phyloP scores from a whole-genome alignment of 2,329 filamentous ascomycete genomes.

The Ascosphaera aggregata region DNA sequence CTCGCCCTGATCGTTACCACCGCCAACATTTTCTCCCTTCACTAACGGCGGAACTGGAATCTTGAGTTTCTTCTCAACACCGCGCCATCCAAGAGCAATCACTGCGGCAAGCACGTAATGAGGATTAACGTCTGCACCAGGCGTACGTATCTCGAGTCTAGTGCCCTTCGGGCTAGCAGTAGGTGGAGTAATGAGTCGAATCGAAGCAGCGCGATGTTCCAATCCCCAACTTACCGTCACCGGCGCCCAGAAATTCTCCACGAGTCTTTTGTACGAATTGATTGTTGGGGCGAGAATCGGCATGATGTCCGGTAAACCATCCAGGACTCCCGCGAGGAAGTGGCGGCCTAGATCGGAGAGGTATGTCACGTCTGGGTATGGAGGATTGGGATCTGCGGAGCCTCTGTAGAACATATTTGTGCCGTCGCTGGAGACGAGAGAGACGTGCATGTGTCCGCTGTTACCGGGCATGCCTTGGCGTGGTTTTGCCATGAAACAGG shows the following conservation, averaged over 20 bases:
- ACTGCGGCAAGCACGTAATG: slow-evolving; percentile 72
- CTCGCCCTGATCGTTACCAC: slow-evolving; percentile 44
- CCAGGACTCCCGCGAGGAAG: slow-evolving; percentile 76
- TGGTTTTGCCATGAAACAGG: slow-evolving; percentile 98
- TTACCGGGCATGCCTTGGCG: slow-evolving; percentile 79
- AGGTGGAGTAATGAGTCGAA: slow-evolving; percentile 73
- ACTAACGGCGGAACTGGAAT: slow-evolving; percentile 64
- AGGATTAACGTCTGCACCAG: slow-evolving; percentile 83
- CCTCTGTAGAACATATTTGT: slow-evolving; percentile 68
- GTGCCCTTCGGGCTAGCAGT: slow-evolving; percentile 68
- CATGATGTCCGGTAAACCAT: slow-evolving; percentile 87
- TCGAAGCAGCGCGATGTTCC: slow-evolving; percentile 80
- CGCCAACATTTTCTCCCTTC: slow-evolving; percentile 62
- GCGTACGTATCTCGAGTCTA: slow-evolving; percentile 76
- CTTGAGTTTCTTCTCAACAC: slow-evolving; percentile 75
- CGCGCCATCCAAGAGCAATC: slow-evolving; percentile 69
- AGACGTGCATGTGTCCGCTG: slow-evolving; percentile 89
- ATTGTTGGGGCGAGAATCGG: slow-evolving; percentile 81
- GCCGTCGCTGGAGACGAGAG: slow-evolving; percentile 54
- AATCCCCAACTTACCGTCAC: slow-evolving; percentile 95
- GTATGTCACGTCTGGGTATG: slow-evolving; percentile 50
- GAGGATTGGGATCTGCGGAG: slow-evolving; percentile 43
- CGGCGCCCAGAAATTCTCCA: slow-evolving; percentile 98
- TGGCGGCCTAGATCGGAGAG: slow-evolving; percentile 77
- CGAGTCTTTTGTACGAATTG: slow-evolving; percentile 93